A percentile compares a stretch with the other conserved stretches of the same genome.
Conservation (phyloP, 2,329 filamentous ascomycete species). For the Thermothelomyces thermophilus region DNA sequence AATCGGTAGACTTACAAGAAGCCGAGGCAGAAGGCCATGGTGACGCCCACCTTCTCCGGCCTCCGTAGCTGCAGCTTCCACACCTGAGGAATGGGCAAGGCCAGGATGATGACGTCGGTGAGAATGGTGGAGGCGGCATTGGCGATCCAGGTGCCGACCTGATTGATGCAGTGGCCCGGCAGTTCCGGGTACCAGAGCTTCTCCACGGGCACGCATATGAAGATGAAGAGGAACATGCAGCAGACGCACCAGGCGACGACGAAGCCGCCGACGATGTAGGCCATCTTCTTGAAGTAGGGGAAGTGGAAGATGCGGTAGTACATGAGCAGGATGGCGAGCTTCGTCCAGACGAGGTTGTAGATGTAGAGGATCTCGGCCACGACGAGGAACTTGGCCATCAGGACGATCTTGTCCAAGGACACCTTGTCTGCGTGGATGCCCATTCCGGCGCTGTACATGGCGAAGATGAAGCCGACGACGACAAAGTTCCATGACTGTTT, state of each 20-base stretch:
- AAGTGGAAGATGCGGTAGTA: slow-evolving; percentile 24
- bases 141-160: slow-evolving; percentile 18
- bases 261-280: slow-evolving; percentile 16
- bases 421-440: slow-evolving; percentile 18
- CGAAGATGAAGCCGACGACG: slow-evolving; percentile 16
- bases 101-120: slow-evolving; percentile 17
- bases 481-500: slow-evolving; percentile 15
- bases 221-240: slow-evolving; percentile 11
- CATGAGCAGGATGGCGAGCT: slow-evolving; percentile 21
- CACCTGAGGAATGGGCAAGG: slow-evolving; percentile 18
- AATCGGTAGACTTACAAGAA: slow-evolving; percentile 10
- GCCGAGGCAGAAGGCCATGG: slow-evolving; percentile 34
- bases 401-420: slow-evolving; percentile 3
- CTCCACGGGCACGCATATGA: slow-evolving; percentile 18
- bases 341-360: slow-evolving; percentile 18
- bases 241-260: slow-evolving; percentile 19
- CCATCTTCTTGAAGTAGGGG: slow-evolving; percentile 25
- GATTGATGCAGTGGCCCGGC: slow-evolving; percentile 16
- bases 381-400: slow-evolving; percentile 16
- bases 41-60: slow-evolving; percentile 38
- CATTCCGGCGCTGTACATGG: slow-evolving; percentile 19
- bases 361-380: slow-evolving; percentile 20
- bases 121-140: slow-evolving; percentile 17
- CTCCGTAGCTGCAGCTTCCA: slow-evolving; percentile 33
- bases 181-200: slow-evolving; percentile 14